Evolutionary conservation across 2,329 filamentous ascomycete genomes (phyloP).

Genomic region (Ceratocystis eucalypticola): DNA sequence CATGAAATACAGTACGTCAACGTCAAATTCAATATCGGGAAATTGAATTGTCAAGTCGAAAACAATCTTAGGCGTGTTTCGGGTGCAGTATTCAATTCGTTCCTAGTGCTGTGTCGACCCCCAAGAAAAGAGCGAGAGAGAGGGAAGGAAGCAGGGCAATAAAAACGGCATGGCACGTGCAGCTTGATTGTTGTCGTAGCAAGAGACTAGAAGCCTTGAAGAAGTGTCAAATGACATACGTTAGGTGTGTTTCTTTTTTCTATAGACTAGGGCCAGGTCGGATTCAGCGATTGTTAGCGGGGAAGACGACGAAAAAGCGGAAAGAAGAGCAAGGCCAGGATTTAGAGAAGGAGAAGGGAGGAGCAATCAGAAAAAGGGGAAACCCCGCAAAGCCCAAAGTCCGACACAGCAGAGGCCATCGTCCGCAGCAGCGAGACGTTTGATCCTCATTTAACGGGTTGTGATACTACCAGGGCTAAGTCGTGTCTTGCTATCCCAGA

Average conservation of each 20-base stretch:
- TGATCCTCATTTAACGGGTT: constrained; percentile 5
- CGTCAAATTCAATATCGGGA: neutral
- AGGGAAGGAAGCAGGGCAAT: neutral
- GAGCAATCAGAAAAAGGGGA: neutral
- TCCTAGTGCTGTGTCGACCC: neutral
- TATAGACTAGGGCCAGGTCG: neutral
- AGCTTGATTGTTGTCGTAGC: neutral
- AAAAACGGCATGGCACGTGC: neutral
- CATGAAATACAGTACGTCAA: neutral
- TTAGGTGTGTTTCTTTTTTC: neutral
- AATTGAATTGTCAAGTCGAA: neutral
- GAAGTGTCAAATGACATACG: neutral
- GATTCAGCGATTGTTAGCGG: neutral
- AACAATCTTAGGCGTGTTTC: neutral
- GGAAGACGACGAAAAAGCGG: neutral
- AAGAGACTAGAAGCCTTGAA: neutral
- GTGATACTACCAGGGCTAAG: constrained; percentile 1
- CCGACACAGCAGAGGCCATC: neutral
- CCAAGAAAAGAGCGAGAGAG: neutral
- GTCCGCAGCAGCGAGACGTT: constrained; percentile 5
- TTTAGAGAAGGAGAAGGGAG: neutral
- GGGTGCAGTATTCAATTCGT: neutral
- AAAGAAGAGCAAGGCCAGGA: neutral
- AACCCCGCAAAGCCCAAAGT: neutral
- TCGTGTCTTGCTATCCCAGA: neutral